phyloP scores from a whole-genome alignment of 2,329 filamentous ascomycete genomes.

The Hymenoscyphus salicellus region DNA sequence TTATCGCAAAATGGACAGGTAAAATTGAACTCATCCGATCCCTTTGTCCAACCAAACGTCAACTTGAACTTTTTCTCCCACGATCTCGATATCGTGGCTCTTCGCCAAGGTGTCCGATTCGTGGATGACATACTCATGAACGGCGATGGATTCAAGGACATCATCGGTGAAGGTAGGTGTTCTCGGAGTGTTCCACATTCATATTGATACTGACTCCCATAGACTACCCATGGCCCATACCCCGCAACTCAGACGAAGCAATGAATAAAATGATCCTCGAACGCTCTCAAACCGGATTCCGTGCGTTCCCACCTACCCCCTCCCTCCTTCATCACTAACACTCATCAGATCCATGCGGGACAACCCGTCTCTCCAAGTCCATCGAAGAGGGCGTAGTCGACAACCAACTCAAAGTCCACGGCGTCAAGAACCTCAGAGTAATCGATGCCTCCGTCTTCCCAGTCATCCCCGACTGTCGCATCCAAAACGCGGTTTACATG shows the following conservation, averaged over 20 bases:
- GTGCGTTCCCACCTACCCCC: background rate
- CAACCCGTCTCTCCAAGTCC: constrained; percentile 49
- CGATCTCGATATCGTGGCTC: constrained; percentile 51
- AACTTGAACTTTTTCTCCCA: constrained; percentile 38
- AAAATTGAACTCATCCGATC: constrained; percentile 44
- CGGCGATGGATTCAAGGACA: constrained; percentile 55
- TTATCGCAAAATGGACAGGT: constrained; percentile 44
- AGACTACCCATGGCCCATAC: constrained; percentile 62
- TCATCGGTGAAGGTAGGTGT: constrained; percentile 39
- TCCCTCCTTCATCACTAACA: constrained; percentile 12
- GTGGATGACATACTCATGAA: constrained; percentile 51
- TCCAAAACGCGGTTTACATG: constrained; percentile 61
- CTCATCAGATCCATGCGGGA: constrained; percentile 50
- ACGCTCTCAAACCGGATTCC: constrained; percentile 57
- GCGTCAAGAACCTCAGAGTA: constrained; percentile 51
- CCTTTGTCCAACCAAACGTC: constrained; percentile 54
- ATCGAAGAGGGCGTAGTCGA: constrained; percentile 54
- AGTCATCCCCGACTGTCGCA: constrained; percentile 53
- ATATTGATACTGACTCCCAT: no score
- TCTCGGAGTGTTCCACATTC: no score
- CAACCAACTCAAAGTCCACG: constrained; percentile 49
- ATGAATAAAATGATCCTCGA: constrained; percentile 58
- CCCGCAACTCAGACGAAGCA: constrained; percentile 50
- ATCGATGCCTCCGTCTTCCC: constrained; percentile 57
- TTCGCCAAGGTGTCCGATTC: constrained; percentile 39